phyloP scores from a whole-genome alignment of 2,329 filamentous ascomycete species.

The Fusarium xylarioides region DNA sequence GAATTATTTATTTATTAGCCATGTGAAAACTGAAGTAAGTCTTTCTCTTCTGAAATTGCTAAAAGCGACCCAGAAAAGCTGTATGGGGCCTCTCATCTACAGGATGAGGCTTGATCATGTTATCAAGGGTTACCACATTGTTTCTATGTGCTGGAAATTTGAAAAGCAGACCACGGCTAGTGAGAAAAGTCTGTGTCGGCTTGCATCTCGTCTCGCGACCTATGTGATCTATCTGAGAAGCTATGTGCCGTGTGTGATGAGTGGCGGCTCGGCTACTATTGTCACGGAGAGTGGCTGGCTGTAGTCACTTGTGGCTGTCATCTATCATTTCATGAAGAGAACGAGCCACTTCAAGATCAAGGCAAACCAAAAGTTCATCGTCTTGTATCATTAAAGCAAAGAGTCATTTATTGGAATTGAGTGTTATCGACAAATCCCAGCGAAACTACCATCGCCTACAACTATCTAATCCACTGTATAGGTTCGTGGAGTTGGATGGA shows the following conservation, averaged over 20 bases:
- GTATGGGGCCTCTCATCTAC: rapidly evolving
- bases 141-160: too few relatives aligned
- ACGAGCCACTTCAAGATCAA: too few relatives aligned
- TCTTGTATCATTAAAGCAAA: background rate
- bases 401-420: too few relatives aligned
- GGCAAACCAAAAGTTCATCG: background rate
- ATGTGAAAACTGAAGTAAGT: rapidly evolving
- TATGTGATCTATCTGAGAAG: background rate
- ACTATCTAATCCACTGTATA: too few relatives aligned
- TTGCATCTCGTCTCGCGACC: background rate
- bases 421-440: too few relatives aligned
- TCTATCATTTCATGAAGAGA: background rate
- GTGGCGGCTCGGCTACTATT: background rate
- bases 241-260: background rate
- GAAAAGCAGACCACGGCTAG: rapidly evolving
- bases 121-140: rapidly evolving
- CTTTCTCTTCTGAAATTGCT: too few relatives aligned
- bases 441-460: too few relatives aligned
- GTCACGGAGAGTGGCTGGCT: background rate
- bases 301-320: background rate
- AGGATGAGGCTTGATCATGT: too few relatives aligned
- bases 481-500: too few relatives aligned
- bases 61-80: too few relatives aligned
- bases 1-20: background rate
- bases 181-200: rapidly evolving